Conservation (phyloP, 345 rosid species). For the Excoecaria agallocha region DNA sequence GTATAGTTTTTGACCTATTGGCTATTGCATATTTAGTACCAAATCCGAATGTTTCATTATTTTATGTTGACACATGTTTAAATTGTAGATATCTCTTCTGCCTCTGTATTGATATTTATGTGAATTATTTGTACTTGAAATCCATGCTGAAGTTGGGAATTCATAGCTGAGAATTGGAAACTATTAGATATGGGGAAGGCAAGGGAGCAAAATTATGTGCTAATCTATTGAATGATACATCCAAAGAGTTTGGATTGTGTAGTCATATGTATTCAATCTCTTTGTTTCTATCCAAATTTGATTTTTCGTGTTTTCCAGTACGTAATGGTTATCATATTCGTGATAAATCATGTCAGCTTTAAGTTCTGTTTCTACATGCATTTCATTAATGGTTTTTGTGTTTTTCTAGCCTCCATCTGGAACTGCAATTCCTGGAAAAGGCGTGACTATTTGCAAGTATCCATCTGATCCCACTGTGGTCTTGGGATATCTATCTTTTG, state of each 20-base stretch:
- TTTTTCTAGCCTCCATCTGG: constrained; percentile 61
- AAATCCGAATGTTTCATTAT: no score
- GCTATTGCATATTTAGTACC: no score
- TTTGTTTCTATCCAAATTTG: no score
- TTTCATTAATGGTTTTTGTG: neutral
- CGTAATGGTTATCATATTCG: neutral
- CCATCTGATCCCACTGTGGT: constrained; percentile 70
- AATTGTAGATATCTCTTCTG: no score
- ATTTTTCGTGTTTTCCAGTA: neutral
- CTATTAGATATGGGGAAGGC: no score
- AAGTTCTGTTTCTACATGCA: neutral
- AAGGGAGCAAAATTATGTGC: no score
- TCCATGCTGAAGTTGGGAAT: neutral
- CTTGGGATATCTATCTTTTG: constrained; percentile 65
- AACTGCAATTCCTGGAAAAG: constrained; percentile 57
- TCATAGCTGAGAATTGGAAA: no score
- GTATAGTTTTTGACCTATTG: no score
- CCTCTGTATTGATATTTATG: no score
- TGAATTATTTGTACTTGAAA: neutral
- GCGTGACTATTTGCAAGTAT: constrained; percentile 70
- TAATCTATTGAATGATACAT: neutral
- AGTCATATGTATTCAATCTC: neutral
- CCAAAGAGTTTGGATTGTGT: neutral
- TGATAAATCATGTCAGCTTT: neutral
- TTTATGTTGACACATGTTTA: no score